phyloP scores from a whole-genome alignment of 768 basidiomycete species.

The Podaxis mareebaensis region DNA sequence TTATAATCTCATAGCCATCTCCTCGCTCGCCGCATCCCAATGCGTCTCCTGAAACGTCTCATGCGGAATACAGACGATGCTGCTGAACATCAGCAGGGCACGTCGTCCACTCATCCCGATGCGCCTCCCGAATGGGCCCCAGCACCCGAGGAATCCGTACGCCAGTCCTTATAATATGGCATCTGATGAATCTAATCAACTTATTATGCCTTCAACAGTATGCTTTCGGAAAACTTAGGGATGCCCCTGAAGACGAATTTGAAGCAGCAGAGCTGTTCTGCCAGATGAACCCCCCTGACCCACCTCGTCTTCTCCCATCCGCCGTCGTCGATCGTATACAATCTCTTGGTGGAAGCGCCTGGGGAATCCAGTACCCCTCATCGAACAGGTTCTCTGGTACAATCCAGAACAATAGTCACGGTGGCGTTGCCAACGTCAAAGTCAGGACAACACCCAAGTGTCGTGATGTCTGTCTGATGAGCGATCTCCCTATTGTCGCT shows the following conservation, averaged over 20 bases:
- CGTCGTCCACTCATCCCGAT: neutral
- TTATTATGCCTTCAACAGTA: conserved; percentile 29
- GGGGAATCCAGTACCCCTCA: conserved; percentile 48
- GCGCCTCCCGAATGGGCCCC: conserved; percentile 59
- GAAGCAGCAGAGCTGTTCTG: conserved; percentile 55
- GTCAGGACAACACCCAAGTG: conserved; percentile 45
- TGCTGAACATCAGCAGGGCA: neutral
- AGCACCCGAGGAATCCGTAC: conserved; percentile 52
- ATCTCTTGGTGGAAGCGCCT: conserved; percentile 46
- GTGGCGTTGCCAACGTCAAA: conserved; percentile 32
- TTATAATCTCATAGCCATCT: neutral
- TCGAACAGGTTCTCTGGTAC: conserved; percentile 45
- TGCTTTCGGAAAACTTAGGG: conserved; percentile 48
- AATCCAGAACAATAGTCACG: conserved; percentile 40
- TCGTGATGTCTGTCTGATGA: conserved; percentile 54
- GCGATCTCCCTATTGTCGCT: conserved; percentile 58
- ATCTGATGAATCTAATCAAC: neutral
- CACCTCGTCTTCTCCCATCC: conserved; percentile 51
- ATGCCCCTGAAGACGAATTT: conserved; percentile 60
- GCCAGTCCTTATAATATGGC: conserved; percentile 7
- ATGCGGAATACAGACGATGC: conserved; percentile 5
- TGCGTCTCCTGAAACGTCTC: conserved; percentile 16
- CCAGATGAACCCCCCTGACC: conserved; percentile 33
- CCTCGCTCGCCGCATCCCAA: neutral
- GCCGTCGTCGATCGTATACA: conserved; percentile 52